These are phyloP conservation scores for Salix caprea DNA, from an alignment of 345 rosid species.

Conservation along the genomic window DNA sequence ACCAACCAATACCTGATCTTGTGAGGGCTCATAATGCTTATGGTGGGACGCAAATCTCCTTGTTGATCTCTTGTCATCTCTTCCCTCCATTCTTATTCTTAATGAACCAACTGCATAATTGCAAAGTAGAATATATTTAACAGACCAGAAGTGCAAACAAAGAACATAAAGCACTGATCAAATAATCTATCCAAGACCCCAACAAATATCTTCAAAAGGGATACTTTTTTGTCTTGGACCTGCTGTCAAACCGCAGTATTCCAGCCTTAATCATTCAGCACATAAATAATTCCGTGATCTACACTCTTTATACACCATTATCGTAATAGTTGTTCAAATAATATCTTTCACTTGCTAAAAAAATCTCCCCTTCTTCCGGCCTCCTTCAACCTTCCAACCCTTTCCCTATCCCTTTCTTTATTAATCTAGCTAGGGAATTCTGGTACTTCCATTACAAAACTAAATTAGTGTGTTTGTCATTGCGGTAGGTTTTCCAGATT, in stretches of 20 bases:
- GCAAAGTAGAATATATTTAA: background rate
- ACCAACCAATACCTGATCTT: conserved; percentile 38
- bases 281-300: no score
- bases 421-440: no score
- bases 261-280: no score
- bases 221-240: background rate
- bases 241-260: background rate
- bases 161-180: no score
- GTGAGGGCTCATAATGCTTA: conserved; percentile 17
- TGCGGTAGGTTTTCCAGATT: no score
- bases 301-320: background rate
- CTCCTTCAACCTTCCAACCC: background rate
- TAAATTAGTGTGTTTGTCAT: no score
- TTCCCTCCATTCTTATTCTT: conserved; percentile 11
- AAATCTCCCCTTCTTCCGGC: background rate
- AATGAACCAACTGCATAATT: background rate
- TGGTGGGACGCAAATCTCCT: conserved; percentile 21
- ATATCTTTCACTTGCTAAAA: background rate
- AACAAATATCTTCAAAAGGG: background rate
- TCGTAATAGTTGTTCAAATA: background rate
- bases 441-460: no score
- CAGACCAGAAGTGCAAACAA: background rate
- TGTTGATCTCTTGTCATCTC: conserved; percentile 21
- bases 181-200: background rate
- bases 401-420: background rate